Evolutionary conservation across 805 yeast species (phyloP).

Genomic region (Isabelozyma gotoi): DNA sequence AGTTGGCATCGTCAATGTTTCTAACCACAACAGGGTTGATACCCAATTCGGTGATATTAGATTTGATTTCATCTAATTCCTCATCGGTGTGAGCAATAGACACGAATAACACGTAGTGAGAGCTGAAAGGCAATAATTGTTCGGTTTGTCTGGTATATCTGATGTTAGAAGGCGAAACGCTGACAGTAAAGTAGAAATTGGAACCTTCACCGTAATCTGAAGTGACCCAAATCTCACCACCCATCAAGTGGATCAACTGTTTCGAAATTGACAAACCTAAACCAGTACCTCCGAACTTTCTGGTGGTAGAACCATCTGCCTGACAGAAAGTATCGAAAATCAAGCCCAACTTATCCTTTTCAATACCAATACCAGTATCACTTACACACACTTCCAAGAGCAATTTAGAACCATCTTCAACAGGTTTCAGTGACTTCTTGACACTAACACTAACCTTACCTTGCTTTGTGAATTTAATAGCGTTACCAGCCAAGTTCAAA

Average conservation of each 20-base stretch:
- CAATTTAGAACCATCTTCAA: constrained; percentile 41
- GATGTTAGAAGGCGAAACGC: constrained; percentile 70
- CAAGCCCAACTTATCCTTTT: constrained; percentile 77
- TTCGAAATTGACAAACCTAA: constrained; percentile 85
- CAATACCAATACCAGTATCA: constrained; percentile 90
- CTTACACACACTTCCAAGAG: constrained; percentile 79
- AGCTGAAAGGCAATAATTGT: constrained; percentile 66
- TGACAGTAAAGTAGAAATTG: constrained; percentile 76
- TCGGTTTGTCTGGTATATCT: constrained; percentile 65
- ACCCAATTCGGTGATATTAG: constrained; percentile 53
- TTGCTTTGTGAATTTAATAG: constrained; percentile 80
- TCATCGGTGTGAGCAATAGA: constrained; percentile 58
- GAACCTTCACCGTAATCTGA: constrained; percentile 81
- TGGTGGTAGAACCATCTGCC: constrained; percentile 91
- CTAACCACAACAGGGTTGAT: constrained; percentile 62
- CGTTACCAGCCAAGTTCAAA: constrained; percentile 83
- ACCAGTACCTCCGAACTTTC: constrained; percentile 93
- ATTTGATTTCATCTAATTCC: constrained; percentile 51
- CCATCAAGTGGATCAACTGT: constrained; percentile 85
- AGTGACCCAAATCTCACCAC: constrained; percentile 91
- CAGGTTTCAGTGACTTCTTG: constrained; percentile 44
- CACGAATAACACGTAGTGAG: constrained; percentile 69
- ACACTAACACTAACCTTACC: constrained; percentile 82
- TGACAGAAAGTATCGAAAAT: constrained; percentile 90
- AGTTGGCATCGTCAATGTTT: constrained; percentile 55